phyloP scores from a whole-genome alignment of 176 grass and related monocot species.

The Avena sativa region DNA sequence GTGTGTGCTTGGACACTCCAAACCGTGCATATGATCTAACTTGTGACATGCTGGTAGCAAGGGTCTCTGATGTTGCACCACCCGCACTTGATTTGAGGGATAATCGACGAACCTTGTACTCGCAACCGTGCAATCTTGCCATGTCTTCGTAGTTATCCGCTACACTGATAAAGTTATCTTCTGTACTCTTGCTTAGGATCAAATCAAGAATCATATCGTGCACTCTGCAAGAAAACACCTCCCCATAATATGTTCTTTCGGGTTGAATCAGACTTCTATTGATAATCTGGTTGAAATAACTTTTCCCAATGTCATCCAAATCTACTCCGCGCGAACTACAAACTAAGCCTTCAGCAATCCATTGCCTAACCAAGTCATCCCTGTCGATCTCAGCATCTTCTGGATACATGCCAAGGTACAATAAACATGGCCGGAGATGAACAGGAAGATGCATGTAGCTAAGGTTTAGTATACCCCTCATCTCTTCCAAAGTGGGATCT shows the following conservation, averaged over 20 bases:
- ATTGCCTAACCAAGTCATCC: background rate
- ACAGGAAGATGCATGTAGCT: background rate
- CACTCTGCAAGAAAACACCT: background rate
- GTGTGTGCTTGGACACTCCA: background rate
- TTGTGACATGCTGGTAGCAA: background rate
- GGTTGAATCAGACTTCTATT: background rate
- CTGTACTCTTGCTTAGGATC: background rate
- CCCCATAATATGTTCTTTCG: rapidly evolving
- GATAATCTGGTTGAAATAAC: background rate
- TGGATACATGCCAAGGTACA: background rate
- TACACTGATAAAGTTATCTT: background rate
- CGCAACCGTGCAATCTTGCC: background rate
- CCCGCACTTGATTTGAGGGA: background rate
- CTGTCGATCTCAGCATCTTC: background rate
- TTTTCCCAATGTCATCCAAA: background rate
- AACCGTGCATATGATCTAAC: background rate
- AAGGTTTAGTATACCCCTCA: background rate
- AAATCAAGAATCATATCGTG: background rate
- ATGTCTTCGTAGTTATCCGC: background rate
- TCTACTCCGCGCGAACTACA: background rate
- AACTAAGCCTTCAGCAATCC: background rate
- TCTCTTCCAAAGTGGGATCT: background rate
- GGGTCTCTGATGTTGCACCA: background rate
- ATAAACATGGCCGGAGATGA: background rate
- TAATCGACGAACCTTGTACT: background rate